Conservation (phyloP, 305 asterid species). For the Fraxinus dipetala region DNA sequence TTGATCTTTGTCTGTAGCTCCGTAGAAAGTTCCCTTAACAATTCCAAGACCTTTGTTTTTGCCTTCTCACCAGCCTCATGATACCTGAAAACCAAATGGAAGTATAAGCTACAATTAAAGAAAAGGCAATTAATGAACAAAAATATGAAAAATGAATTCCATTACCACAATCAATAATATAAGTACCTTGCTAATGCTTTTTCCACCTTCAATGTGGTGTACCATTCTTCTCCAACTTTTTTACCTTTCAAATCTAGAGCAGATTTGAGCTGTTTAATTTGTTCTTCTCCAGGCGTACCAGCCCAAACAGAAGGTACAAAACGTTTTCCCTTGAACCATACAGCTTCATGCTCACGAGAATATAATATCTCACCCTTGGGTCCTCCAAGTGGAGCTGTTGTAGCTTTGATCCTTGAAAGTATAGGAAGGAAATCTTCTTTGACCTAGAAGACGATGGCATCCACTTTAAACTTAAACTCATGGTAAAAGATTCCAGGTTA, state of each 20-base stretch:
- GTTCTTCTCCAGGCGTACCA: conserved; percentile 86
- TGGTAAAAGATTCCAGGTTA: neutral
- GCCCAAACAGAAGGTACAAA: conserved; percentile 71
- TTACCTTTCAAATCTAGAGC: conserved; percentile 90
- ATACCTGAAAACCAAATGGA: conserved; percentile 47
- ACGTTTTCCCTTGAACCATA: conserved; percentile 96
- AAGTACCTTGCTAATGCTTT: conserved; percentile 66
- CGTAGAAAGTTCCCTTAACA: conserved; percentile 69
- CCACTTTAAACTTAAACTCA: conserved; percentile 19
- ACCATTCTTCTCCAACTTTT: conserved; percentile 98
- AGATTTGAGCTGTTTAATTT: conserved; percentile 71
- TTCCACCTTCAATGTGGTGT: conserved; percentile 83
- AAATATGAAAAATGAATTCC: conserved; percentile 12
- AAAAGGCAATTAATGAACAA: conserved; percentile 10
- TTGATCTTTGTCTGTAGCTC: conserved; percentile 85
- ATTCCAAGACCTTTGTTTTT: conserved; percentile 66
- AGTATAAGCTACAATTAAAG: neutral
- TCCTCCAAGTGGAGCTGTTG: conserved; percentile 76
- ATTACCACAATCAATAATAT: neutral
- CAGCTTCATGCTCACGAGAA: conserved; percentile 85
- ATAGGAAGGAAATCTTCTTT: conserved; percentile 81
- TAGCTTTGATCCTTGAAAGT: conserved; percentile 72
- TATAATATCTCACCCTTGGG: conserved; percentile 88
- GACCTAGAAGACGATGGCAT: conserved; percentile 37
- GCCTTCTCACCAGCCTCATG: conserved; percentile 77